Conservation (phyloP, 148 eudicot species). For the Amaranthus palmeri region DNA sequence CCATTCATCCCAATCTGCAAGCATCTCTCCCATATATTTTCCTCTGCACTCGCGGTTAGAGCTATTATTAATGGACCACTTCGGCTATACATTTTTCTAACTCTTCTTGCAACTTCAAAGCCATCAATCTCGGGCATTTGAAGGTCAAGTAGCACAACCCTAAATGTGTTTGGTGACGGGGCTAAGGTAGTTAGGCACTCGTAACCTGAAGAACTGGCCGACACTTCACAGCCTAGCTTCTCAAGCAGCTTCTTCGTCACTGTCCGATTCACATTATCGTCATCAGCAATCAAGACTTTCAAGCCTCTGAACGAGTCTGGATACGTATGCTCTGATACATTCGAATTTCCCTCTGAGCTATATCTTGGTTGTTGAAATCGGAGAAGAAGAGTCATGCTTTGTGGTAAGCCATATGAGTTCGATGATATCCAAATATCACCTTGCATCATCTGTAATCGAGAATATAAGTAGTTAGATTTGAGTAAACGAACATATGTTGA, state of each 20-base stretch:
- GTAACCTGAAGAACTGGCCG: constrained; percentile 52
- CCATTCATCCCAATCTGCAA: constrained; percentile 63
- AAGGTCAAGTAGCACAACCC: constrained; percentile 58
- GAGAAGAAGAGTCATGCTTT: constrained; percentile 55
- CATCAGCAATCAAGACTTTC: constrained; percentile 55
- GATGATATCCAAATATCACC: constrained; percentile 70
- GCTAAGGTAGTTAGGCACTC: constrained; percentile 59
- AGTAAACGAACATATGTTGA: not conserved
- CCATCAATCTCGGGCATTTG: constrained; percentile 85
- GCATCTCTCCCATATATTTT: constrained; percentile 59
- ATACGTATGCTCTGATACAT: constrained; percentile 22
- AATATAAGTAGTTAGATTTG: not conserved
- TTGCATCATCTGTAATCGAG: constrained; percentile 64
- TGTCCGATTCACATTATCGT: constrained; percentile 58
- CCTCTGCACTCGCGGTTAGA: constrained; percentile 69
- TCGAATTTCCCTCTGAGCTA: constrained; percentile 24
- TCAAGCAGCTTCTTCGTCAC: constrained; percentile 69
- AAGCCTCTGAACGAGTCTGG: constrained; percentile 43
- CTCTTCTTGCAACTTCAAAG: constrained; percentile 60
- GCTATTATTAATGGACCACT: constrained; percentile 58
- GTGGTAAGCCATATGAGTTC: constrained; percentile 39
- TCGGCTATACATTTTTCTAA: constrained; percentile 46
- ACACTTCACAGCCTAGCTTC: constrained; percentile 62
- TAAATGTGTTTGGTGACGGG: constrained; percentile 29
- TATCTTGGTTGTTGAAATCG: constrained; percentile 41